Evolutionary conservation across 2,329 filamentous ascomycete species (phyloP).

Genomic region (Aspergillus brunneoviolaceus): DNA sequence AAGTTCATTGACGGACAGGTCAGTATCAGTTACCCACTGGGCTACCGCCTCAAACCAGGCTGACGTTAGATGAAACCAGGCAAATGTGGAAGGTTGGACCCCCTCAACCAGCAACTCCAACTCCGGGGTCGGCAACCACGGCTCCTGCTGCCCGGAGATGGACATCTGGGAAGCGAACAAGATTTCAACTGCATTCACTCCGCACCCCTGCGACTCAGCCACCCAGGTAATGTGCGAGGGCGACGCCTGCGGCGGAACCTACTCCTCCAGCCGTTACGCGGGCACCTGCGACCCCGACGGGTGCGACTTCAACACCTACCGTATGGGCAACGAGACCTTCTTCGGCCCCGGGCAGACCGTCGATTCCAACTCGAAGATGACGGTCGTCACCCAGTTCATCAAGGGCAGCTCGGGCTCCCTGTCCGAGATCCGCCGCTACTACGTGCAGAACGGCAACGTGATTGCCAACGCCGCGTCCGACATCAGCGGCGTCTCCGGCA

Average conservation of each 20-base stretch:
- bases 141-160: constrained; percentile 67
- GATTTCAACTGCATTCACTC: constrained; percentile 62
- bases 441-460: constrained; percentile 61
- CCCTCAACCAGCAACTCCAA: constrained; percentile 55
- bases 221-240: constrained; percentile 53
- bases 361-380: constrained; percentile 59
- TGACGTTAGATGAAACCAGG: constrained; percentile 29
- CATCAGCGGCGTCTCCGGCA: constrained; percentile 49
- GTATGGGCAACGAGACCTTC: constrained; percentile 62
- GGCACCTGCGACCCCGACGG: constrained; percentile 67
- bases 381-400: constrained; percentile 68
- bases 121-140: constrained; percentile 52
- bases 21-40: neutral
- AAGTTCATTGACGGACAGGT: constrained; percentile 44
- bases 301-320: constrained; percentile 70
- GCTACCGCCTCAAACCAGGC: neutral
- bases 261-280: constrained; percentile 54
- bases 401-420: constrained; percentile 53
- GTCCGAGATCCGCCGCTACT: constrained; percentile 62
- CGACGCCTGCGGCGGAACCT: constrained; percentile 53
- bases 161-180: constrained; percentile 70
- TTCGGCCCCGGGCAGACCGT: constrained; percentile 60
- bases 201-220: constrained; percentile 59
- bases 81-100: constrained; percentile 55
- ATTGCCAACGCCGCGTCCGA: constrained; percentile 55